A percentile compares a stretch with the other conserved stretches of the same genome.
phyloP scores from a whole-genome alignment of 805 yeast genomes.

The Candida bentonensis region DNA sequence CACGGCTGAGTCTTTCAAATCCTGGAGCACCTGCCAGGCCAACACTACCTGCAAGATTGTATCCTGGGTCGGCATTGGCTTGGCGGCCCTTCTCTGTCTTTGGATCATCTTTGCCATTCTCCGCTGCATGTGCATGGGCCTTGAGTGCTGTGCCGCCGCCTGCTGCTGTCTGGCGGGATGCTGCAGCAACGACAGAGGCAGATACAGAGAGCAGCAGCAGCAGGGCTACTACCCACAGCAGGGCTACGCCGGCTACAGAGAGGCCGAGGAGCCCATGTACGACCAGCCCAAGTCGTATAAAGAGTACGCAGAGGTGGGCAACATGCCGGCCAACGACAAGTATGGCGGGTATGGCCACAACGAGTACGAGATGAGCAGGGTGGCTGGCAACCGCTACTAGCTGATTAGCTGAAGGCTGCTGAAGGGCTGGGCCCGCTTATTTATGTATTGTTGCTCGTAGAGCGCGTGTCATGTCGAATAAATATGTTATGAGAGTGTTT shows the following conservation, averaged over 20 bases:
- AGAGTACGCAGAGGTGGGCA: not conserved
- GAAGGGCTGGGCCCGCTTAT: too few relatives aligned
- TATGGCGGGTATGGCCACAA: not conserved
- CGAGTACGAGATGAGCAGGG: not conserved
- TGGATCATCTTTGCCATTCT: not conserved
- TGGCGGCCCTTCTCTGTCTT: constrained; percentile 35
- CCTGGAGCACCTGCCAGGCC: constrained; percentile 73
- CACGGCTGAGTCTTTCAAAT: constrained; percentile 27
- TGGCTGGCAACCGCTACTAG: not conserved
- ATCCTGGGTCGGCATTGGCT: constrained; percentile 55
- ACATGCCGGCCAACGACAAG: not conserved
- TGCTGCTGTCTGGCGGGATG: not conserved
- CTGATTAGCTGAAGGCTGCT: too few relatives aligned
- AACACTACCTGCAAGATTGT: constrained; percentile 61
- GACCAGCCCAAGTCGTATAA: not conserved
- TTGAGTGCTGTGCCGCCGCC: not conserved
- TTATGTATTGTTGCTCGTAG: too few relatives aligned
- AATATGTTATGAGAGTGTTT: too few relatives aligned
- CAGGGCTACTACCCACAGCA: not conserved
- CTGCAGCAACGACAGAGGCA: not conserved
- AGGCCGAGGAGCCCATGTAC: not conserved
- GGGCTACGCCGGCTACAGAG: not conserved
- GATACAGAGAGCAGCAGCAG: not conserved
- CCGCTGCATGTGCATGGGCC: not conserved
- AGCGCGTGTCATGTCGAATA: too few relatives aligned